Percentiles rank a stretch among this genome's conserved stretches.
phyloP scores from a whole-genome alignment of 2,329 filamentous ascomycete species.

The Aspergillus brunneoviolaceus region DNA sequence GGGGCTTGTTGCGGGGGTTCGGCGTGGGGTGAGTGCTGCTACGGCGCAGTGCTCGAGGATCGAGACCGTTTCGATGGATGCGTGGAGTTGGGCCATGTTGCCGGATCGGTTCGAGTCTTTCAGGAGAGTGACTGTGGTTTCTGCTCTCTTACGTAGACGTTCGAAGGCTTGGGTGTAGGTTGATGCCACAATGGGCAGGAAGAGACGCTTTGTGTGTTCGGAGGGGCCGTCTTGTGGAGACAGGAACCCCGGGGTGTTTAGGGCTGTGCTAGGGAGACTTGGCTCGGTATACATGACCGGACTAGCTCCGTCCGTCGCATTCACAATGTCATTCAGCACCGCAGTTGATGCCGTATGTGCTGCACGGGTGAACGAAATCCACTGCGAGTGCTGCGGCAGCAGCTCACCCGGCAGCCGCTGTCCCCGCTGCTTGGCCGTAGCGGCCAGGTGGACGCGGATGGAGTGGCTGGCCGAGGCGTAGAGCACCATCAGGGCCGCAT shows the following conservation, averaged over 20 bases:
- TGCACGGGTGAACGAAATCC: constrained; percentile 42
- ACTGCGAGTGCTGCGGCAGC: constrained; percentile 36
- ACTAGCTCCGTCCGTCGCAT: neutral
- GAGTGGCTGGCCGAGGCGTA: constrained; percentile 43
- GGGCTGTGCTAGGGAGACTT: neutral
- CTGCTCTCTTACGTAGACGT: constrained; percentile 12
- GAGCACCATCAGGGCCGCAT: constrained; percentile 46
- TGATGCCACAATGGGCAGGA: constrained; percentile 19
- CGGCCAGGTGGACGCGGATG: constrained; percentile 36
- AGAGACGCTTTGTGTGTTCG: constrained; percentile 16
- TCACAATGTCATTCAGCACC: constrained; percentile 24
- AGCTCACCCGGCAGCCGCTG: constrained; percentile 24
- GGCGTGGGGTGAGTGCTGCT: constrained; percentile 15
- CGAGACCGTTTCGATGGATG: constrained; percentile 19
- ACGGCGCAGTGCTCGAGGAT: constrained; percentile 24
- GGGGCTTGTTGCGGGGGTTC: neutral
- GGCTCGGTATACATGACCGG: neutral
- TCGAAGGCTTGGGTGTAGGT: constrained; percentile 17
- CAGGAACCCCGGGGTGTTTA: neutral
- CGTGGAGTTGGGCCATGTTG: constrained; percentile 8
- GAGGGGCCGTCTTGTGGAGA: constrained; percentile 20
- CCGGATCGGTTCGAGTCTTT: neutral
- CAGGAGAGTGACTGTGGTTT: constrained; percentile 7
- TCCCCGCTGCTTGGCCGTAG: constrained; percentile 19
- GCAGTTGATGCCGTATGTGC: constrained; percentile 36